Percentiles rank a stretch among this genome's conserved stretches.
Evolutionary conservation across 129 eudicot species (phyloP).

Genomic region (Heracleum sosnowskyi): DNA sequence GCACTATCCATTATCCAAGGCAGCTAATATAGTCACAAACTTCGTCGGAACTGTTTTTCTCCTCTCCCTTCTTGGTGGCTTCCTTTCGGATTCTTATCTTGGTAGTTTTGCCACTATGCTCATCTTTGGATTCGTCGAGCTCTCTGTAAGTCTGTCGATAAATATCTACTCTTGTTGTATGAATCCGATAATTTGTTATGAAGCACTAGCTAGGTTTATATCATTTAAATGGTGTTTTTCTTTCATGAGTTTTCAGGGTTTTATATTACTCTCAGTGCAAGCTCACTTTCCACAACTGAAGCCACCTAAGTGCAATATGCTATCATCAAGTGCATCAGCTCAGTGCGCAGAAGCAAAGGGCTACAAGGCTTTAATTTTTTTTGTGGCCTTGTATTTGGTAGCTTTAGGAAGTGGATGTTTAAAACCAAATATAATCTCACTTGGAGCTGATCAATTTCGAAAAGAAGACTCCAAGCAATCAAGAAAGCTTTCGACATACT

Average conservation of each 20-base stretch:
- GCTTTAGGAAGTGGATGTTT: constrained; percentile 95
- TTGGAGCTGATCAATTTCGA: constrained; percentile 64
- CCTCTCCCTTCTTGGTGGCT: constrained; percentile 76
- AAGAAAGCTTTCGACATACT: constrained; percentile 61
- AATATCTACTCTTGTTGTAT: neutral
- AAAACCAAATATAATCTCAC: constrained; percentile 90
- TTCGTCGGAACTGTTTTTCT: constrained; percentile 75
- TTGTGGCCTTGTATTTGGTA: constrained; percentile 68
- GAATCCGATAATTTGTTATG: neutral
- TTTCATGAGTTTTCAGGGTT: constrained; percentile 42
- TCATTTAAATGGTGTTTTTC: neutral
- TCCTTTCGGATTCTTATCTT: constrained; percentile 73
- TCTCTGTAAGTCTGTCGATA: constrained; percentile 33
- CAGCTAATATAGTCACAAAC: constrained; percentile 73
- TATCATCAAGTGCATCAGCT: neutral
- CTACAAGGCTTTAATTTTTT: constrained; percentile 53
- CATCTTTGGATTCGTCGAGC: constrained; percentile 67
- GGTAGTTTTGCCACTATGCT: constrained; percentile 78
- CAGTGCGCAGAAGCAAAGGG: constrained; percentile 65
- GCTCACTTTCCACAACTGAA: constrained; percentile 71
- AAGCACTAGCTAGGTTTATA: neutral
- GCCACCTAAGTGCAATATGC: constrained; percentile 72
- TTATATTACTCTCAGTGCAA: constrained; percentile 76
- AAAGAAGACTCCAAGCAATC: constrained; percentile 33
- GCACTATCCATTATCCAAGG: constrained; percentile 71